phyloP scores from a whole-genome alignment of 2,329 filamentous ascomycete genomes.

The Diplodia mutila region DNA sequence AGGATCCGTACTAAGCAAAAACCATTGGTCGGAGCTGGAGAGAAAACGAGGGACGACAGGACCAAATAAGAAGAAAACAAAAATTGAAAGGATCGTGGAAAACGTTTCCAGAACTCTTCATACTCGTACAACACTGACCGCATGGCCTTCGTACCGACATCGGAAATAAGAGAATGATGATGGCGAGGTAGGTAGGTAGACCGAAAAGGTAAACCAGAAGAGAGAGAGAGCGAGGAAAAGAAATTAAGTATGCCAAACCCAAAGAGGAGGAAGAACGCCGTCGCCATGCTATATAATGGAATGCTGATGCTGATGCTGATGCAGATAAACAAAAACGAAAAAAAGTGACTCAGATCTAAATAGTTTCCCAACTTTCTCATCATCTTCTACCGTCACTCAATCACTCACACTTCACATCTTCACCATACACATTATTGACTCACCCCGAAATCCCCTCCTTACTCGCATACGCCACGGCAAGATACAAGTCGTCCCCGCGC shows the following conservation, averaged over 20 bases:
- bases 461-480: constrained; percentile 42
- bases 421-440: too few relatives aligned
- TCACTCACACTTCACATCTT: background rate
- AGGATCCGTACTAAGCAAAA: background rate
- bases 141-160: background rate
- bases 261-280: background rate
- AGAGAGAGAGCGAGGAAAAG: background rate
- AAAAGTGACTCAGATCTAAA: background rate
- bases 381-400: background rate
- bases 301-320: background rate
- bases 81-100: background rate
- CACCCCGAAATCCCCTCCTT: background rate
- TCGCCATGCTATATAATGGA: constrained; percentile 4
- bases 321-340: background rate
- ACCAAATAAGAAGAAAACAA: background rate
- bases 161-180: background rate
- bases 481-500: constrained; percentile 66
- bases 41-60: background rate
- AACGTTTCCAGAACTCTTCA: background rate
- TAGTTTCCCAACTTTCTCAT: background rate
- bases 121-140: background rate
- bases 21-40: background rate
- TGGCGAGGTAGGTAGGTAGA: background rate
- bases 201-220: background rate
- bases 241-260: background rate